Evolutionary conservation across 345 rosid species (phyloP), one percentile per base, ranked within the genome.

Genomic region (Eucalyptus viminalis): DNA sequence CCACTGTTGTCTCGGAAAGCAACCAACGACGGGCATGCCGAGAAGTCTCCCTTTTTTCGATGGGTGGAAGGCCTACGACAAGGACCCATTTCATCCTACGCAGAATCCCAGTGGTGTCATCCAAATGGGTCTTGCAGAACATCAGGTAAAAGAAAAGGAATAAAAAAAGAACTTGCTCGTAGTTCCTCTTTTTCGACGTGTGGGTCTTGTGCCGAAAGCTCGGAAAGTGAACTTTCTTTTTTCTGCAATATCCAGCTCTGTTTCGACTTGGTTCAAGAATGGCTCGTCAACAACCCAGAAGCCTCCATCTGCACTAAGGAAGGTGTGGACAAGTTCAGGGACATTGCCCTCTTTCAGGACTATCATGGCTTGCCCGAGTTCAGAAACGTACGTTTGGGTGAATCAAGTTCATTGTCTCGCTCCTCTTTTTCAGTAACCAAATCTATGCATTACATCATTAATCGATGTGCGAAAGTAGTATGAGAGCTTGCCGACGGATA

Each of bases 61-160:
- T 83, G 99, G 99, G 4, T 97, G 99, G 99, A 97, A 97, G 90
- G 99, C 98, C 4, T 95, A 95, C 54, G 97, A 96, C 86, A 92
- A 44, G 11, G 80, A 97, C 91, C 98, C 98, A 6, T 95, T 90
- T 91, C 95, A 98, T 91, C 97, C 93, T n/a, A 87, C 80, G 17
- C 49, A 93, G 22, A 95, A 97, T 87, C 96, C 96, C 24, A 11
- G 88, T 6, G 99, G 99, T 24, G 97, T 98, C 24, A 97, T 98
- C 88, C 99, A 98, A 91, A 96, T 96, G 99, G 99, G 99, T 91
- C 95, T 98, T 56, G 99, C 99, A 16, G 99, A 97, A 88, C 96
- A 98, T 93, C 96, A 92, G 97, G 99, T 97, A 92, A 87, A n/a
- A 56, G 25, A 45, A 45, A 24, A 4, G 5, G 44, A 60, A 37